Evolutionary conservation across 2,329 filamentous ascomycete genomes (phyloP), one percentile per base, ranked within the genome.

Genomic region (Paecilomyces sp.): DNA sequence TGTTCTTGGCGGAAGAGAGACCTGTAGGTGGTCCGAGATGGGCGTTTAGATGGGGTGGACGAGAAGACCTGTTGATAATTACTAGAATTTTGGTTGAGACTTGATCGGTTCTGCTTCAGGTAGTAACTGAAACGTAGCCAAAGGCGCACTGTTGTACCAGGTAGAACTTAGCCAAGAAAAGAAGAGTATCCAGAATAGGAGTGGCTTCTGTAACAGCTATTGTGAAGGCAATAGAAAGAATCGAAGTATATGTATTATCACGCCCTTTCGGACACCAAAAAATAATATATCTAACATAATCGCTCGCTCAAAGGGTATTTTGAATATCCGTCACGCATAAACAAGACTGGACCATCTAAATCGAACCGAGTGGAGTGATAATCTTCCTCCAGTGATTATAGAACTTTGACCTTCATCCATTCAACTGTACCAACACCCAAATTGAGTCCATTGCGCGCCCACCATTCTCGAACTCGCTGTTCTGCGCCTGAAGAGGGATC

Each of bases 361-460:
- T 13, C n/a, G 22, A 28, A 15, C 51, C 13, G 52, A 54, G 52
- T 11, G 12, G 52, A 54, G 30, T 54, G 22, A 53, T 13, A 7
- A 18, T 12, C 22, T 18, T 30, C 22, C 51, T 53, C 18, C 22
- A 4, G 28, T 7, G 15, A 58, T 74, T 64, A 89, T 63, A 95
- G 76, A 63, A 88, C 85, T 75, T 89, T 89, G 18, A 87, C 85
- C 76, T 89, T 89, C 86, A 94, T 92, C 92, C 91, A 95, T 73
- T 95, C 91, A 65, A 89, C 91, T 50, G 91, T 93, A 3, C 89
- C 87, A 50, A 94, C 81, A 1, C 90, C 89, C 57, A 95, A 74
- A 69, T 94, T 93, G 62, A 95, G 77, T 0, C 91, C 91, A 66
- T 94, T 93, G 64, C 82, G 79, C 25, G 90, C 88, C 93, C 93